A percentile compares a stretch with the other conserved stretches of the same genome.
Evolutionary conservation across 164 flowering plant genomes (phyloP).

Genomic region (Litsea cubeba): DNA sequence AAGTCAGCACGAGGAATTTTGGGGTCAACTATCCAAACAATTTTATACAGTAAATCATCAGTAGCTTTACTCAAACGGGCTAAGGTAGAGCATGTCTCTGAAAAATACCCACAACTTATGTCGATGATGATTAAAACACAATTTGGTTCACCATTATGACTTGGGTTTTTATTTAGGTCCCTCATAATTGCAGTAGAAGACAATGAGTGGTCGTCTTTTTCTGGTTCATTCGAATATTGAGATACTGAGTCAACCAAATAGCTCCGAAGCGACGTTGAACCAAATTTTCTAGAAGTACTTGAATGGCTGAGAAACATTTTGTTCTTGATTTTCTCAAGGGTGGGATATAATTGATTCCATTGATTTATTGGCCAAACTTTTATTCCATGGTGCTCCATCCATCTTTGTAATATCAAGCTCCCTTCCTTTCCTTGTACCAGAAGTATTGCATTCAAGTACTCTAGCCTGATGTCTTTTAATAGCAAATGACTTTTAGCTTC

Average conservation of each 20-base stretch:
- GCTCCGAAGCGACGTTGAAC: constrained; percentile 2
- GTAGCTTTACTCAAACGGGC: constrained; percentile 6
- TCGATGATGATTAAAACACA: constrained; percentile 19
- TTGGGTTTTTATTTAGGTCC: not conserved
- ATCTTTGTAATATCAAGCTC: constrained; percentile 31
- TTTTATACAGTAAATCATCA: constrained; percentile 12
- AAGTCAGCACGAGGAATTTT: not conserved
- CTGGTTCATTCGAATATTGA: constrained; percentile 8
- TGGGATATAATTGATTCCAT: constrained; percentile 28
- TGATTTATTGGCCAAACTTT: constrained; percentile 31
- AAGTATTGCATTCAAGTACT: constrained; percentile 37
- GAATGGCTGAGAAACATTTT: constrained; percentile 11
- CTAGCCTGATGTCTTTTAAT: constrained; percentile 8
- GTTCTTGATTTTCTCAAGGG: constrained; percentile 34
- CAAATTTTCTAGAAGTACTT: constrained; percentile 24
- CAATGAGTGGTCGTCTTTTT: constrained; percentile 11
- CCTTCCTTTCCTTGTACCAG: constrained; percentile 43
- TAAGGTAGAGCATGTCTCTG: constrained; percentile 13
- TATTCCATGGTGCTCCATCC: constrained; percentile 43
- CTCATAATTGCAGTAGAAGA: not conserved
- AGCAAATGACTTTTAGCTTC: not conserved
- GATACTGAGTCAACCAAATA: constrained; percentile 9
- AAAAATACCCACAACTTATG: constrained; percentile 4
- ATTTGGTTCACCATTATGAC: constrained; percentile 1
- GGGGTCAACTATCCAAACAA: constrained; percentile 34